Base-by-base conservation (phyloP, 192 early-diverging fungal species). In the Mortierella hygrophila region DNA sequence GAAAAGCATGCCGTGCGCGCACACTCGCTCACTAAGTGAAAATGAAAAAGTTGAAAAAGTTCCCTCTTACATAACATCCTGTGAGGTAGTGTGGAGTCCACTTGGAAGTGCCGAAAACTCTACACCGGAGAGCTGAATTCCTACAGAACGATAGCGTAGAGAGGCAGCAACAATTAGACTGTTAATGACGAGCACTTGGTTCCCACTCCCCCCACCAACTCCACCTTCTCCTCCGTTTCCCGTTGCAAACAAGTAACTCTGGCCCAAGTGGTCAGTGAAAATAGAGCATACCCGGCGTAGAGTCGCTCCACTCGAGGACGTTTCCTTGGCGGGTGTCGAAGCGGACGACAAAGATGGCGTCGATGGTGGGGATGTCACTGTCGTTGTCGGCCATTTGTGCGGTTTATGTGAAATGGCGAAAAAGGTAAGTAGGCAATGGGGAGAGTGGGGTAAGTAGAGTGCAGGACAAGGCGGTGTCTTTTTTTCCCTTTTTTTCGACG, bases 21-120 rank as follows among this genome's bases (percentile, higher is more conserved):
- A 21, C 16, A 52, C 49, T 20, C 18, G 49, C 2, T 5, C 38
- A 40, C 38, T 40, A 40, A 40, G 4, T 20, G 8, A 63, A 68
- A 75, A 35, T 75, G 71, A 72, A 23, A 63, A 6, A n/a, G 40
- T n/a, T 40, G 44, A 46, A 46, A 46, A 15, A 15, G 13, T 46
- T 46, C 1, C 6, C 49, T 77, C 46, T 41, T 90, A 93, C 92
- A 93, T 92, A 21, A 88, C 79, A 85, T 93, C 92, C 37, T 89
- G 71, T 20, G 77, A 74, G 29, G 89, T 82, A 21, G 60, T 78
- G 74, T 93, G 92, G 32, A 93, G 81, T n/a, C 92, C 92, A 74
- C 92, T 93, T 32, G 89, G 90, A 10, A 93, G 88, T 9, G 92
- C 82, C 44, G 91, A 88, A 69, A 87, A 93, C 85, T 93, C 92